Conservation (phyloP, 352 stramenopile genomes). For the Globisporangium iwayamae region DNA sequence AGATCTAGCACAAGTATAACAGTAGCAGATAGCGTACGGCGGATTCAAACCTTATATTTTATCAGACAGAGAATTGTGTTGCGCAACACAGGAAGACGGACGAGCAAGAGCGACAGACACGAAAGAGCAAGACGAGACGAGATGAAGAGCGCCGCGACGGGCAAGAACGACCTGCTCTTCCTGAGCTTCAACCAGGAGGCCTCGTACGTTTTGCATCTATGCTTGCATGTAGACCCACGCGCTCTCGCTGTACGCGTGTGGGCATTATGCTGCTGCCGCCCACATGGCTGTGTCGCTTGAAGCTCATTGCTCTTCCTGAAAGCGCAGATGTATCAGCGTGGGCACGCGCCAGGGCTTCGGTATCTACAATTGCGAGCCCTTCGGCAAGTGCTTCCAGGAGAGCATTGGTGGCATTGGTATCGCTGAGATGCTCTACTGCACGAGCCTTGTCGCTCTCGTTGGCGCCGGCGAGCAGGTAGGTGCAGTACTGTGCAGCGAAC, state of each 20-base stretch:
- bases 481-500: neutral
- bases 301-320: neutral
- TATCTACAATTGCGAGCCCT: conserved; percentile 92
- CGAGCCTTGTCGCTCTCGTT: conserved; percentile 89
- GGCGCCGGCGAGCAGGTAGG: conserved; percentile 84
- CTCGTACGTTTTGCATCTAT: conserved; percentile 42
- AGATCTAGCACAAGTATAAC: no score
- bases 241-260: neutral
- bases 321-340: conserved; percentile 84
- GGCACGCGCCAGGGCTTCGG: conserved; percentile 83
- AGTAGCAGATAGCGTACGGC: no score
- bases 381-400: conserved; percentile 87
- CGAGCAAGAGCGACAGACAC: neutral
- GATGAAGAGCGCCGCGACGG: conserved; percentile 44
- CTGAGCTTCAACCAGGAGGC: conserved; percentile 92
- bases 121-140: neutral
- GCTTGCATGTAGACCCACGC: neutral
- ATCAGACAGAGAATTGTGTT: no score
- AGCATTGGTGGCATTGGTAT: conserved; percentile 86
- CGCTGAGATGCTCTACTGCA: conserved; percentile 93
- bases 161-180: conserved; percentile 75
- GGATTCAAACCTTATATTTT: neutral
- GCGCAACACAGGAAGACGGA: neutral
- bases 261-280: neutral
- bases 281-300: neutral